Conservation (phyloP, 2,329 filamentous ascomycete species). For the Diplocarpon mali region DNA sequence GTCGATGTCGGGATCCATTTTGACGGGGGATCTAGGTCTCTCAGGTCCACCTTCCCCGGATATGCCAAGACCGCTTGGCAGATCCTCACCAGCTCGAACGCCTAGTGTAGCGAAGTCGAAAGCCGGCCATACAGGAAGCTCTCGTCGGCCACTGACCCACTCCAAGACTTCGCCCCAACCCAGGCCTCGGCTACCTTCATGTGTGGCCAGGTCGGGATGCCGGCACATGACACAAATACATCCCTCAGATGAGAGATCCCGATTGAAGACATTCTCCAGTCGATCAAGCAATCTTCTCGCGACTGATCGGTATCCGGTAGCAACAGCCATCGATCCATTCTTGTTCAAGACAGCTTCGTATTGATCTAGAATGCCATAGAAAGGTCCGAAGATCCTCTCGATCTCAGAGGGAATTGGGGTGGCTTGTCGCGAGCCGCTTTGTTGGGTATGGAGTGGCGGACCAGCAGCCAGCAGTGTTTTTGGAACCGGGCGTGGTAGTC, state of each 20-base stretch:
- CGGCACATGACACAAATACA: constrained; percentile 78
- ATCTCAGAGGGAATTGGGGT: constrained; percentile 40
- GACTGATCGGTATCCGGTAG: constrained; percentile 91
- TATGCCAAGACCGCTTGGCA: constrained; percentile 40
- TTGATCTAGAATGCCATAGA: constrained; percentile 73
- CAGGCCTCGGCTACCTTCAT: constrained; percentile 51
- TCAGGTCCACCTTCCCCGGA: constrained; percentile 46
- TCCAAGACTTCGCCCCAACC: constrained; percentile 96
- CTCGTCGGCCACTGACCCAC: constrained; percentile 77
- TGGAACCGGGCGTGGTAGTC: constrained; percentile 59
- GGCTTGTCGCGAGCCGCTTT: constrained; percentile 33
- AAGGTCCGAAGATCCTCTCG: constrained; percentile 68
- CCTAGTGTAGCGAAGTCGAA: constrained; percentile 61
- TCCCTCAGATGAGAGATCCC: constrained; percentile 79
- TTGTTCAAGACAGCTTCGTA: constrained; percentile 73
- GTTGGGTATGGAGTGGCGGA: constrained; percentile 37
- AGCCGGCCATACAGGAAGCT: constrained; percentile 80
- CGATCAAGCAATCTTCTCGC: constrained; percentile 81
- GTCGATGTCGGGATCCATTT: constrained; percentile 87
- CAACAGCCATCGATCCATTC: constrained; percentile 84
- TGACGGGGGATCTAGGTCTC: constrained; percentile 49
- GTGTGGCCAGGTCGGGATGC: constrained; percentile 36
- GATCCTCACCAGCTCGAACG: constrained; percentile 47
- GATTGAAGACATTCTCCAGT: constrained; percentile 85
- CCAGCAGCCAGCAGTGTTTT: constrained; percentile 60